phyloP scores from a whole-genome alignment of 352 stramenopile species.

The Phytophthora crassamura region DNA sequence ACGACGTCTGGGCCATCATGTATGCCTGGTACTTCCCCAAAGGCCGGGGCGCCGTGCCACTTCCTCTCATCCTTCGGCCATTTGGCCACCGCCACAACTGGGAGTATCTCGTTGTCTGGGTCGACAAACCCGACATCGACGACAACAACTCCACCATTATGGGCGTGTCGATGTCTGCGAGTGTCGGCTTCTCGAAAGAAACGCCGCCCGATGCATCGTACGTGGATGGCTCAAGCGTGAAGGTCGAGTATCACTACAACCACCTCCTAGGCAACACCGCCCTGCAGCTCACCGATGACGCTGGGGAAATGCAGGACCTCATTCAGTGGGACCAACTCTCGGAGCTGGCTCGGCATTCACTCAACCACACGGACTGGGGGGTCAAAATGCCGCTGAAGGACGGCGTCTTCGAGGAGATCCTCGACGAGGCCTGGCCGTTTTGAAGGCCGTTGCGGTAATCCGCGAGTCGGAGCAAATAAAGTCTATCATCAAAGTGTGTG shows the following conservation, averaged over 20 bases:
- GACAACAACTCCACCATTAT: constrained; percentile 23
- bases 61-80: constrained; percentile 18
- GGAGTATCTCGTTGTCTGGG: constrained; percentile 49
- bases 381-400: constrained; percentile 35
- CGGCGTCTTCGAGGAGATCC: constrained; percentile 23
- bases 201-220: constrained; percentile 11
- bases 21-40: constrained; percentile 41
- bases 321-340: constrained; percentile 36
- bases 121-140: constrained; percentile 22
- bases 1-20: constrained; percentile 34
- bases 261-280: constrained; percentile 29
- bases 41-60: constrained; percentile 13
- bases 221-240: constrained; percentile 25
- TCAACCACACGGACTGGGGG: constrained; percentile 32
- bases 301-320: constrained; percentile 33
- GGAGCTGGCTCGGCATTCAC: constrained; percentile 24
- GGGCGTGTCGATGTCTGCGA: constrained; percentile 33
- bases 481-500: neutral
- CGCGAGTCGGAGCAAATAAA: neutral
- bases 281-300: constrained; percentile 26
- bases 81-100: constrained; percentile 53
- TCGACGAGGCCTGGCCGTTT: constrained; percentile 33
- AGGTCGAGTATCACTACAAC: constrained; percentile 38
- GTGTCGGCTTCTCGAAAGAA: constrained; percentile 15
- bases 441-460: no score